Evolutionary conservation across 2,329 filamentous ascomycete species (phyloP).

Genomic region (Phialophora expanda): DNA sequence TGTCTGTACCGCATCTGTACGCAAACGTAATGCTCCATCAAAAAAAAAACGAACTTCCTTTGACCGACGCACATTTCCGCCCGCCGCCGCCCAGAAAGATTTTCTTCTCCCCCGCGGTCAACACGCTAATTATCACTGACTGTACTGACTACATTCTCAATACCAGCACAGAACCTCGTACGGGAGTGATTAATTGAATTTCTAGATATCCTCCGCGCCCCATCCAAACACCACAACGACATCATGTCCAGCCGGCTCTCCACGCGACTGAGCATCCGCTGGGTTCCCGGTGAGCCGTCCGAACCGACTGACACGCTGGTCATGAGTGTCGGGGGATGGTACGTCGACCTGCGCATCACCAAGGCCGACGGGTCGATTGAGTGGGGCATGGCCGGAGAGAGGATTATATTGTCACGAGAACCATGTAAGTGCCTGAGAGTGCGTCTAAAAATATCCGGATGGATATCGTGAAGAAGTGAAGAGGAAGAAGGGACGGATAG

Average conservation of each 20-base stretch:
- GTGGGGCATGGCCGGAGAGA: constrained; percentile 53
- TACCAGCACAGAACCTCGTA: background rate
- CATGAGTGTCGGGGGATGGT: constrained; percentile 51
- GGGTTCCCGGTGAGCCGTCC: constrained; percentile 48
- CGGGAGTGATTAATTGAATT: too few species aligned
- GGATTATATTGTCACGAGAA: constrained; percentile 45
- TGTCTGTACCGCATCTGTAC: background rate
- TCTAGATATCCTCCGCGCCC: too few species aligned
- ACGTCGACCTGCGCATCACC: constrained; percentile 51
- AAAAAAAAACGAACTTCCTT: background rate
- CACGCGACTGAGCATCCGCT: constrained; percentile 52
- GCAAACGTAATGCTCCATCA: background rate
- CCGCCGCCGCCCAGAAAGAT: background rate
- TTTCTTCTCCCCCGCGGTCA: background rate
- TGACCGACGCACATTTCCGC: background rate
- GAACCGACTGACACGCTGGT: constrained; percentile 54
- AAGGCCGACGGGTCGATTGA: constrained; percentile 46
- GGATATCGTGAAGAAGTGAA: background rate
- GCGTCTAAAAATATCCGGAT: too few species aligned
- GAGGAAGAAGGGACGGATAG: background rate
- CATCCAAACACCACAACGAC: background rate
- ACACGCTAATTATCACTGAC: too few species aligned
- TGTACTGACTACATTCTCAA: background rate
- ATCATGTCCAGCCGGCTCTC: constrained; percentile 39
- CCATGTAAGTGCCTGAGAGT: constrained; percentile 42